Evolutionary conservation across 2,329 filamentous ascomycete genomes (phyloP).

Genomic region (Pseudocercospora macadamiae): DNA sequence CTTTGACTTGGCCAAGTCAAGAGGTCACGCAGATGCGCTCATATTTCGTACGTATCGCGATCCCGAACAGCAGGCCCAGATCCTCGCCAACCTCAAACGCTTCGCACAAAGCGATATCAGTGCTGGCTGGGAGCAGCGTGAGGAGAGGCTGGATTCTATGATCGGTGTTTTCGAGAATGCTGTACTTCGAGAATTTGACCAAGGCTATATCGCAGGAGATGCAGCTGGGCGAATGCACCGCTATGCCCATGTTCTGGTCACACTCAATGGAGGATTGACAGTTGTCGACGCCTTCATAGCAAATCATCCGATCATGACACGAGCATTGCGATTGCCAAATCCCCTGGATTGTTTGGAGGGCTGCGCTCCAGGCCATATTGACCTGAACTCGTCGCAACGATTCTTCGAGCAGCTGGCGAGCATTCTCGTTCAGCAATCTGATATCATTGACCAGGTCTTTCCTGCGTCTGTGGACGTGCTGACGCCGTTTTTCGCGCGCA

Average conservation of each 20-base stretch:
- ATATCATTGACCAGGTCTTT: constrained; percentile 81
- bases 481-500: constrained; percentile 76
- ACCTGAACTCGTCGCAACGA: constrained; percentile 74
- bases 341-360: constrained; percentile 80
- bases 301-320: constrained; percentile 81
- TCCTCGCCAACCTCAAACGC: constrained; percentile 76
- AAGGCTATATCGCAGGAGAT: constrained; percentile 86
- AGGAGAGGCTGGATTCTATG: constrained; percentile 74
- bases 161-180: constrained; percentile 85
- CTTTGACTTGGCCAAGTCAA: constrained; percentile 72
- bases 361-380: constrained; percentile 66
- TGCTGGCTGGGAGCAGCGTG: constrained; percentile 70
- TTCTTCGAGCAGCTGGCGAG: constrained; percentile 78
- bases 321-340: constrained; percentile 70
- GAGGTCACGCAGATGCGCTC: constrained; percentile 75
- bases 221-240: constrained; percentile 85
- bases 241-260: constrained; percentile 83
- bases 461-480: constrained; percentile 71
- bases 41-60: constrained; percentile 86
- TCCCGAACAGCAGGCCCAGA: constrained; percentile 86
- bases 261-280: constrained; percentile 77
- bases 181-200: constrained; percentile 87
- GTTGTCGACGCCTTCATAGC: constrained; percentile 81
- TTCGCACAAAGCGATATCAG: constrained; percentile 84
- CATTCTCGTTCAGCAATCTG: constrained; percentile 80